Evolutionary conservation across 257 asterid genomes (phyloP), one percentile per base, ranked within the genome.

Genomic region (Ilex asprella): DNA sequence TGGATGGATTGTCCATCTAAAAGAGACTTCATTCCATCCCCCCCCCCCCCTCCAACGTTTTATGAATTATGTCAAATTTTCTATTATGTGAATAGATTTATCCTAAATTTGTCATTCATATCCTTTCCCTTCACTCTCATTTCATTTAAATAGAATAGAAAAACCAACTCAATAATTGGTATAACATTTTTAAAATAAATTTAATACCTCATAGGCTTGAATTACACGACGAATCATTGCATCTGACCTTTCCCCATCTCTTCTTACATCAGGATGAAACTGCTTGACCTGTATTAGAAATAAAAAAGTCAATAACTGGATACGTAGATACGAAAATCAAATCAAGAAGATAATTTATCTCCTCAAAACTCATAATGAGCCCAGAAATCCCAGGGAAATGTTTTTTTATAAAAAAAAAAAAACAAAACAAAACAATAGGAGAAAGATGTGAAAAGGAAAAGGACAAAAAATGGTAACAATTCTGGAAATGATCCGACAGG

Each of bases 181-280:
- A 35, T 35, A 35, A 5, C 5, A 35, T 3, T 35, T 5, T 35
- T 1, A 11, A 41, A 46, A 53, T 7, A 15, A 15, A 21, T 14
- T 14, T 16, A 14, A 14, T 54, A 86, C 98, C 95, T 91, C 87
- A 59, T 88, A 91, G 47, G 98, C 96, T 82, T 70, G 79, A 78
- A 91, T 88, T 35, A 91, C 84, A 10, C 75, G 87, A n/a, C 96
- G 88, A 68, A 88, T 84, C 90, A 83, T 84, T 16, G 65, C 49
- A 71, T 91, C 95, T 50, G 96, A 84, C 58, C 62, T 71, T 66
- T 64, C 70, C 56, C 71, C 84, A 30, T 60, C 84, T 73, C 68
- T 62, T 3, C 56, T 75, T 39, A 86, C 91, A 79, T 91, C 98
- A 44, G 96, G 96, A 73, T 91, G 96, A 55, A 76, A 91, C 81